Evolutionary conservation across 345 rosid genomes (phyloP).

Genomic region (Eucalyptus tenuipes): DNA sequence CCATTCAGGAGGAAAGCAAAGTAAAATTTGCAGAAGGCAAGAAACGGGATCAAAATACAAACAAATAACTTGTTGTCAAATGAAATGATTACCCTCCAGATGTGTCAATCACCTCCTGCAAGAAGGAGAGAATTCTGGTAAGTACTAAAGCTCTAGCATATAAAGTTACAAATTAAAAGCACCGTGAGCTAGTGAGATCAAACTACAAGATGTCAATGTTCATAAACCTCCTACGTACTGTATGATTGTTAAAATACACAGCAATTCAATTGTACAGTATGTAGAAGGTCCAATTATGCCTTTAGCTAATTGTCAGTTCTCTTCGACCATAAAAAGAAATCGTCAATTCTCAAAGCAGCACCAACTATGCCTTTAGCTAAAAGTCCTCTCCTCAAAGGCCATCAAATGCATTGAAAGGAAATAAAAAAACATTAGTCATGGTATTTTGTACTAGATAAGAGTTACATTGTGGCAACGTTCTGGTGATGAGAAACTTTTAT

Average conservation of each 20-base stretch:
- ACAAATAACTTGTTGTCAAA: not conserved
- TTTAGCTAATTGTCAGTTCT: too few relatives aligned
- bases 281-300: not conserved
- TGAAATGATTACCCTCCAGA: conserved; percentile 71
- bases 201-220: not conserved
- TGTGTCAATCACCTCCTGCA: conserved; percentile 78
- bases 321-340: too few relatives aligned
- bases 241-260: not conserved
- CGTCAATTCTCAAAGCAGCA: not conserved
- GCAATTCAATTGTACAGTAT: not conserved
- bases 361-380: not conserved
- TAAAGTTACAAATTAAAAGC: not conserved
- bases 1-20: not conserved
- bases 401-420: not conserved
- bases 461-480: not conserved
- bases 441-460: not conserved
- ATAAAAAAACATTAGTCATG: not conserved
- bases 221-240: not conserved
- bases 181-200: not conserved
- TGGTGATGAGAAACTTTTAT: not conserved
- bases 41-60: not conserved
- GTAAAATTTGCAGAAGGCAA: not conserved
- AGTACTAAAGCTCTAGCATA: not conserved
- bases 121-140: not conserved
- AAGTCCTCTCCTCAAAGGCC: not conserved